A percentile compares a stretch with the other conserved stretches of the same genome.
Conservation (phyloP, 345 rosid genomes). For the Eucalyptus cloeziana region DNA sequence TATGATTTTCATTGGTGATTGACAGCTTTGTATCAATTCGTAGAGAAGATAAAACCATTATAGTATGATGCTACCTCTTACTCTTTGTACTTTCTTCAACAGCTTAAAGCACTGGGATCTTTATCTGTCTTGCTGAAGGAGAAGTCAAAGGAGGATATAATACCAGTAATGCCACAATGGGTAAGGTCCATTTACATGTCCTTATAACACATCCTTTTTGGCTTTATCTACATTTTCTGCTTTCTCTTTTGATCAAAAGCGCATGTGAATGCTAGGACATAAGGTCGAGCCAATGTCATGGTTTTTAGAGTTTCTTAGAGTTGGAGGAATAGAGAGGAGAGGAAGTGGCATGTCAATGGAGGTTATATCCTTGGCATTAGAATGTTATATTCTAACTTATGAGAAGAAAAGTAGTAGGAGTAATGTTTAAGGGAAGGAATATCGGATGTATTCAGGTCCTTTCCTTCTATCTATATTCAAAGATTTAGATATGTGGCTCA, state of each 20-base stretch:
- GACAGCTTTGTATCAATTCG: not conserved
- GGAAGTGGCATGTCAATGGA: not conserved
- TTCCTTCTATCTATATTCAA: not conserved
- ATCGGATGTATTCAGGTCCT: not conserved
- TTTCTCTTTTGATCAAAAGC: not conserved
- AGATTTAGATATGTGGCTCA: not conserved
- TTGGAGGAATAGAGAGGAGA: not conserved
- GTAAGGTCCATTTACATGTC: conserved; percentile 14
- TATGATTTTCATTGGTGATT: not conserved
- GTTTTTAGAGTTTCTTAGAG: not conserved
- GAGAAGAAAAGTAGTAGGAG: not conserved
- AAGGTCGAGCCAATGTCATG: not conserved
- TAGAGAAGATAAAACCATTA: not conserved
- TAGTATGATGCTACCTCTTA: not conserved
- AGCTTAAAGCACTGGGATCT: conserved; percentile 85
- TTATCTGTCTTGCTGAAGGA: conserved; percentile 51
- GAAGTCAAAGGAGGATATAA: conserved; percentile 61
- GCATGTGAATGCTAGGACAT: not conserved
- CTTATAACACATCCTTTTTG: not conserved
- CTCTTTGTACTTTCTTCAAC: conserved; percentile 5
- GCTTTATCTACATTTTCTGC: not conserved
- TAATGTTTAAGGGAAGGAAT: not conserved
- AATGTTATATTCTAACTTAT: not conserved
- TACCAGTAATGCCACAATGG: conserved; percentile 81
- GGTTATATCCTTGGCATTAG: not conserved